Evolutionary conservation across 2,329 filamentous ascomycete genomes (phyloP), one percentile per base, ranked within the genome.

Genomic region (Cylindrodendrum hubeiense): DNA sequence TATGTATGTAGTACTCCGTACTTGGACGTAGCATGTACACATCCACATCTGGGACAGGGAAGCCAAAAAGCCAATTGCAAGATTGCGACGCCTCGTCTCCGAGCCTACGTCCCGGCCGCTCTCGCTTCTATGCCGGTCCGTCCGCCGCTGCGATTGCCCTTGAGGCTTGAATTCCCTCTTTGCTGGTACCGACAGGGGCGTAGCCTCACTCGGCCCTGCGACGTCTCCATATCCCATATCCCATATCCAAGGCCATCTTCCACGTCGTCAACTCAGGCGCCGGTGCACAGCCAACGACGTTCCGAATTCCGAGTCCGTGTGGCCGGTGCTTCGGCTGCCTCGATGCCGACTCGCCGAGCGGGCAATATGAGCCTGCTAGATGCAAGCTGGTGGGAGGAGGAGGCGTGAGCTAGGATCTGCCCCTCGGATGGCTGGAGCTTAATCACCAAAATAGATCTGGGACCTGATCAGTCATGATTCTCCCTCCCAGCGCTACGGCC

Each of bases 71-170:
- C 57, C 63, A 60, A 64, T 60, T 39, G 60, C 59, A 52, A 72
- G 59, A 53, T 44, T 65, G 52, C 51, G 51, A 53, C 58, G 59
- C 33, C 55, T 60, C 21, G 60, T 60, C 67, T 43, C 63, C 59
- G 54, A 65, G 34, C 43, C 50, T 52, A 51, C 44, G 43, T 58
- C 59, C 51, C 62, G 60, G 26, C 39, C 43, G 28, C 46, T 33
- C 37, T 69, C 65, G 67, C 65, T 57, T 69, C 53, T 46, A 22
- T 56, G 52, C 61, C 61, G 60, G 55, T 50, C 61, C n/a, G n/a
- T 52, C 58, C 63, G 54, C 63, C 49, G 53, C 55, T 63, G 60
- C 59, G 58, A 46, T 47, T 59, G 52, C 52, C 52, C 53, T 50
- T 21, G 28, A 43, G 37, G 19, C 44, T 41, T 58, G 28, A 26